Evolutionary conservation across 345 rosid species (phyloP).

Genomic region (Gynandropsis gynandra): DNA sequence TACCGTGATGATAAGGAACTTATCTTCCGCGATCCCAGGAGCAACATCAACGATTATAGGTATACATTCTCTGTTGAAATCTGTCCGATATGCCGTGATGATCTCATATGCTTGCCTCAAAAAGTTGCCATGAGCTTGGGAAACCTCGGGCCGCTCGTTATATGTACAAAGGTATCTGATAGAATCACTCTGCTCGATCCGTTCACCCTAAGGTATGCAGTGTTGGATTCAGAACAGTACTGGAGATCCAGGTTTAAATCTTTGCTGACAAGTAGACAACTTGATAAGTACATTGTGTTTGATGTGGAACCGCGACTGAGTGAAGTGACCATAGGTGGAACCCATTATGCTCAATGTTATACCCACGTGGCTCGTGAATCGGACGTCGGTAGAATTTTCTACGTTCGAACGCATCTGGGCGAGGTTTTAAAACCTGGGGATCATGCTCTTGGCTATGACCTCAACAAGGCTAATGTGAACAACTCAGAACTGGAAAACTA

Average conservation of each 20-base stretch:
- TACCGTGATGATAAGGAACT: constrained; percentile 32
- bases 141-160: constrained; percentile 38
- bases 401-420: constrained; percentile 31
- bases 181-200: constrained; percentile 35
- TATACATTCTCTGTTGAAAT: constrained; percentile 38
- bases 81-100: constrained; percentile 40
- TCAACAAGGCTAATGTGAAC: constrained; percentile 31
- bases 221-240: constrained; percentile 34
- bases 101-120: constrained; percentile 34
- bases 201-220: constrained; percentile 27
- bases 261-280: constrained; percentile 34
- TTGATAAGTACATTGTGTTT: constrained; percentile 36
- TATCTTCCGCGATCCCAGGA: constrained; percentile 39
- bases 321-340: constrained; percentile 25
- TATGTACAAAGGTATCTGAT: constrained; percentile 37
- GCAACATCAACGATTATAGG: constrained; percentile 33
- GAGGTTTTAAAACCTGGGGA: constrained; percentile 38
- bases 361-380: constrained; percentile 34
- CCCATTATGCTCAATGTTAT: constrained; percentile 30
- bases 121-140: constrained; percentile 27
- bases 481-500: constrained; percentile 33
- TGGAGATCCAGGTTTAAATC: constrained; percentile 35
- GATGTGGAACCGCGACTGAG: constrained; percentile 24
- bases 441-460: constrained; percentile 39
- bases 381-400: constrained; percentile 33